phyloP scores from a whole-genome alignment of 2,329 filamentous ascomycete species.

The Fusarium dlaminii region DNA sequence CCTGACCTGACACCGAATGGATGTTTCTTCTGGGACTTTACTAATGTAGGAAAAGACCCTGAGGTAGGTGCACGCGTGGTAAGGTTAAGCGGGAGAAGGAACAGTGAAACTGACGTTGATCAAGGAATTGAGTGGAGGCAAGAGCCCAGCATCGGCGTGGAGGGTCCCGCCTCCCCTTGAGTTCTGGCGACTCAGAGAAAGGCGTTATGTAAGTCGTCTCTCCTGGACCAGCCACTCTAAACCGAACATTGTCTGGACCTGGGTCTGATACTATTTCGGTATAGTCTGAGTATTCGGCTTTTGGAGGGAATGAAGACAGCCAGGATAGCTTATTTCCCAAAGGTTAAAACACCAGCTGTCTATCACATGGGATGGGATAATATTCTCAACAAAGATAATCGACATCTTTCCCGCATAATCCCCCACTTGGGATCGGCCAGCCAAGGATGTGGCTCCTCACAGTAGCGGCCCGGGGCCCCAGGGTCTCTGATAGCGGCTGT shows the following conservation, averaged over 20 bases:
- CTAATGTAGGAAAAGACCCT: not conserved
- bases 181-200: slow-evolving; percentile 31
- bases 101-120: not conserved
- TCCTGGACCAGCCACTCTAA: slow-evolving; percentile 21
- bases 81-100: slow-evolving; percentile 6
- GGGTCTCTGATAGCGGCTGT: slow-evolving; percentile 21
- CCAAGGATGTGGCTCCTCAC: slow-evolving; percentile 26
- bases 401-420: not conserved
- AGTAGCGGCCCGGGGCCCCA: slow-evolving; percentile 23
- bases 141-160: not conserved
- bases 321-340: not conserved
- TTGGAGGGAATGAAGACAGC: not conserved
- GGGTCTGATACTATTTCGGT: slow-evolving; percentile 14
- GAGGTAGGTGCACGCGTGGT: not conserved
- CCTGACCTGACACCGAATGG: not conserved
- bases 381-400: not conserved
- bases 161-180: slow-evolving; percentile 26
- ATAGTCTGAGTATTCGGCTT: slow-evolving; percentile 7
- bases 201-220: slow-evolving; percentile 32
- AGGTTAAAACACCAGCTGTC: not conserved
- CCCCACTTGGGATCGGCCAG: slow-evolving; percentile 27
- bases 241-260: slow-evolving; percentile 11
- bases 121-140: slow-evolving; percentile 20
- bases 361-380: not conserved
- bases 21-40: not conserved